Percentiles rank a stretch among this genome's conserved stretches.
These are phyloP conservation scores for Mallotus repandus DNA, from an alignment of 441 rosid species.

Conservation along the genomic window DNA sequence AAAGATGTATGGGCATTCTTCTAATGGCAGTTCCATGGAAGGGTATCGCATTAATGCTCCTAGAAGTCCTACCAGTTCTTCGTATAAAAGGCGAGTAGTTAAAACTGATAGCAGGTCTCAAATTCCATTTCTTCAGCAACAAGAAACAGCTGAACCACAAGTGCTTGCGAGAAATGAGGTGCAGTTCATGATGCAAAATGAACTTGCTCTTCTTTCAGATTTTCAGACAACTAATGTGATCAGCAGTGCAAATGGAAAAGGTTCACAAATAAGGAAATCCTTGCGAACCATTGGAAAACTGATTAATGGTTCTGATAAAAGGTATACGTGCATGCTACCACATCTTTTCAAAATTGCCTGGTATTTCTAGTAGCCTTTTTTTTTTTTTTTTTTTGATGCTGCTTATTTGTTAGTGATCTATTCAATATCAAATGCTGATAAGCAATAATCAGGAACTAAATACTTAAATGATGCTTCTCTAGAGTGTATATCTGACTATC, in stretches of 20 bases:
- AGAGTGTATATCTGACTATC: not conserved
- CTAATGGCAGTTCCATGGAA: slow-evolving; percentile 36
- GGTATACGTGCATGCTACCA: slow-evolving; percentile 35
- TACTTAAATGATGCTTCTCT: not conserved
- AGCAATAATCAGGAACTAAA: not conserved
- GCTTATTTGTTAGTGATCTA: too few species aligned
- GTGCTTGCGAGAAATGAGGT: slow-evolving; percentile 41
- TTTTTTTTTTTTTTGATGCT: too few species aligned
- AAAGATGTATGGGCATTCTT: slow-evolving; percentile 27
- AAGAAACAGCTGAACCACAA: slow-evolving; percentile 57
- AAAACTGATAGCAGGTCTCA: slow-evolving; percentile 44
- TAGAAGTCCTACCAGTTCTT: slow-evolving; percentile 59
- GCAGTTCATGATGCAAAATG: slow-evolving; percentile 35
- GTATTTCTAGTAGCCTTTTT: too few species aligned
- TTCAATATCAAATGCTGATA: not conserved
- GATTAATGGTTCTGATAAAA: slow-evolving; percentile 81
- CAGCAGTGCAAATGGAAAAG: slow-evolving; percentile 46
- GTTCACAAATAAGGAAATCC: slow-evolving; percentile 80
- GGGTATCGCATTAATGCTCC: slow-evolving; percentile 36
- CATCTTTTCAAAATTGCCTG: not conserved
- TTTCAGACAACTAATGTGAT: slow-evolving; percentile 27
- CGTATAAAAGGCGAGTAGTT: slow-evolving; percentile 34
- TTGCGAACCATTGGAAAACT: slow-evolving; percentile 80
- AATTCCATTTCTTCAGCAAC: slow-evolving; percentile 49
- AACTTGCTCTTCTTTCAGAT: slow-evolving; percentile 39